Conservation (phyloP, 768 basidiomycete species). For the Amanita jacksonii region DNA sequence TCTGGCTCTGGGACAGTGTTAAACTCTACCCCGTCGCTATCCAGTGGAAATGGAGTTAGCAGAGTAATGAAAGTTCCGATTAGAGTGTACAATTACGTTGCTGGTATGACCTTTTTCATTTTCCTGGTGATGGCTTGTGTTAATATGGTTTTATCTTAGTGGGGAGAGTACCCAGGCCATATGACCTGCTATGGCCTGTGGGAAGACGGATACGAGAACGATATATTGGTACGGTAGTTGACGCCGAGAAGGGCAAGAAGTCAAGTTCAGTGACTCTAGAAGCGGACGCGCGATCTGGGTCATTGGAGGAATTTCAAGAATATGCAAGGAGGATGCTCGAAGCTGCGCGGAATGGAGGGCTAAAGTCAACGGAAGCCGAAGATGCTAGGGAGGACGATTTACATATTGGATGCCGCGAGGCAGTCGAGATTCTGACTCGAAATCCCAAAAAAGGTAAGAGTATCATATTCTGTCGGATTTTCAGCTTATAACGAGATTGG, state of each 20-base stretch:
- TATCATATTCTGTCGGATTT: slow-evolving; percentile 4
- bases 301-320: slow-evolving; percentile 36
- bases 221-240: not conserved
- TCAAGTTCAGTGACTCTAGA: too few species aligned
- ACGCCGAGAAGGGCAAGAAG: not conserved
- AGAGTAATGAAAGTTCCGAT: slow-evolving; percentile 88
- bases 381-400: slow-evolving; percentile 34
- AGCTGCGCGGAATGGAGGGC: slow-evolving; percentile 21
- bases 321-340: slow-evolving; percentile 43
- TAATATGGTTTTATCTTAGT: slow-evolving; percentile 24
- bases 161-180: slow-evolving; percentile 48
- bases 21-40: slow-evolving; percentile 4
- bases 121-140: not conserved
- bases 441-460: slow-evolving; percentile 78
- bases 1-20: slow-evolving; percentile 25
- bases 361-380: slow-evolving; percentile 25
- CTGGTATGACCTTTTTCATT: slow-evolving; percentile 33
- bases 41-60: slow-evolving; percentile 45
- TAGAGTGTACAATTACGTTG: slow-evolving; percentile 80
- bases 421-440: slow-evolving; percentile 84
- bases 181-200: slow-evolving; percentile 82
- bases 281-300: too few species aligned
- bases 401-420: slow-evolving; percentile 61
- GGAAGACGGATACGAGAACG: slow-evolving; percentile 10
- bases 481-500: slow-evolving; percentile 1